Conservation (phyloP, 2,329 filamentous ascomycete species). For the Aspergillus candidus region DNA sequence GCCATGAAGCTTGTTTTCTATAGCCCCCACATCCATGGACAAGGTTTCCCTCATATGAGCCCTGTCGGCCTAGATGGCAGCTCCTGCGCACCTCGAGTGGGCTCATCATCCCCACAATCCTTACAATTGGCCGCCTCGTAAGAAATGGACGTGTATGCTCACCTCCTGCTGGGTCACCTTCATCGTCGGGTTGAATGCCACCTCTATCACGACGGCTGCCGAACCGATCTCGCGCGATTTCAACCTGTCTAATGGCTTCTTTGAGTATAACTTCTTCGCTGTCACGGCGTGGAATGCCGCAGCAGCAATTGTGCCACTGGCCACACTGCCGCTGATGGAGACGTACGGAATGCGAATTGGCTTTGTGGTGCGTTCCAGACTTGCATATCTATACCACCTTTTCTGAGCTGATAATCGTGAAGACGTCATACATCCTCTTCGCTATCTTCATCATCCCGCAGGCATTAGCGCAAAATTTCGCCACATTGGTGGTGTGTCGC, state of each 20-base stretch:
- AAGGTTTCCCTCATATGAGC: too few relatives aligned
- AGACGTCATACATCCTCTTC: slow-evolving; percentile 35
- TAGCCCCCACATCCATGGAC: too few relatives aligned
- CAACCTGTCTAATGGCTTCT: slow-evolving; percentile 9
- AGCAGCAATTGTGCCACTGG: slow-evolving; percentile 14
- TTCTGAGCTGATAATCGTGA: neutral
- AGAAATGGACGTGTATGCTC: slow-evolving; percentile 16
- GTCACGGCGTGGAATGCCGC: slow-evolving; percentile 17
- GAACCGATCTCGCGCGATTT: slow-evolving; percentile 12
- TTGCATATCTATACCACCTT: neutral
- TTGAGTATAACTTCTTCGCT: slow-evolving; percentile 17
- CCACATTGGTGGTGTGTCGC: slow-evolving; percentile 39
- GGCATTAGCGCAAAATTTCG: slow-evolving; percentile 41
- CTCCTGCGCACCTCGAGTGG: slow-evolving; percentile 2
- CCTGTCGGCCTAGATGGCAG: too few relatives aligned
- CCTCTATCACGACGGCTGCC: slow-evolving; percentile 15
- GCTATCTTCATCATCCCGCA: slow-evolving; percentile 41
- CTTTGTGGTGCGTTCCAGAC: slow-evolving; percentile 4
- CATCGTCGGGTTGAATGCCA: slow-evolving; percentile 16
- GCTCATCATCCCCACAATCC: slow-evolving; percentile 12
- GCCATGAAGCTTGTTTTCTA: too few relatives aligned
- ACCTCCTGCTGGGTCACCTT: slow-evolving; percentile 16
- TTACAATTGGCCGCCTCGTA: slow-evolving; percentile 13
- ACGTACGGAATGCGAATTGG: slow-evolving; percentile 14
- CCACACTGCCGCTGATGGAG: slow-evolving; percentile 16